phyloP scores from a whole-genome alignment of 2,329 filamentous ascomycete genomes.

The Stagonosporopsis tanaceti region DNA sequence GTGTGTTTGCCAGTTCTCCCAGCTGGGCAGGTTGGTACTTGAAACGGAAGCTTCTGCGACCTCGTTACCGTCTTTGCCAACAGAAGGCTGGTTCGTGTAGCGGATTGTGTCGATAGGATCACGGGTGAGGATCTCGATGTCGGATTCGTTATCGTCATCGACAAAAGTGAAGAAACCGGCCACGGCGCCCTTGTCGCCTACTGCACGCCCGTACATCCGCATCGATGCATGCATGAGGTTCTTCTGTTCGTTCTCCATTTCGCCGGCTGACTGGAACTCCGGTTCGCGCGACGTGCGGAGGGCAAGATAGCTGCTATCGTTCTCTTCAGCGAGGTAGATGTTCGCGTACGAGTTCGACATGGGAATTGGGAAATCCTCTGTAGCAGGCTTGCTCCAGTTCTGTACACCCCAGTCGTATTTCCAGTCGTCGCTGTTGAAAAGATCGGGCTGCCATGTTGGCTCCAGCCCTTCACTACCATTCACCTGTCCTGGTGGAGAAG shows the following conservation, averaged over 20 bases:
- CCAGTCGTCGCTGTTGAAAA: constrained; percentile 48
- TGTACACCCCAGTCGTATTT: constrained; percentile 52
- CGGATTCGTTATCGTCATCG: constrained; percentile 57
- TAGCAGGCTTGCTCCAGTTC: constrained; percentile 55
- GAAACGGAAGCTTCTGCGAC: constrained; percentile 59
- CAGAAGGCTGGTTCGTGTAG: constrained; percentile 69
- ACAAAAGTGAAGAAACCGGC: constrained; percentile 66
- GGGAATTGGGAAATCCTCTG: constrained; percentile 48
- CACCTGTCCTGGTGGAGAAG: constrained; percentile 34
- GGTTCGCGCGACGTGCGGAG: constrained; percentile 56
- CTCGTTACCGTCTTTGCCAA: constrained; percentile 55
- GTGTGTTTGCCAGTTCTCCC: constrained; percentile 66
- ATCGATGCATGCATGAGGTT: constrained; percentile 59
- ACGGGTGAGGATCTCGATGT: constrained; percentile 62
- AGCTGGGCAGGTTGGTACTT: constrained; percentile 57
- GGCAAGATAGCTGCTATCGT: constrained; percentile 54
- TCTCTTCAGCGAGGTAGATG: constrained; percentile 53
- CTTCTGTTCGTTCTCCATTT: constrained; percentile 56
- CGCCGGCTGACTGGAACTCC: constrained; percentile 57
- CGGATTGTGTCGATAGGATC: constrained; percentile 55
- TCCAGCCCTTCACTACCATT: constrained; percentile 32
- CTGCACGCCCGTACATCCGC: constrained; percentile 57
- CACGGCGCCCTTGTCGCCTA: constrained; percentile 56
- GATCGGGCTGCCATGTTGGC: constrained; percentile 48
- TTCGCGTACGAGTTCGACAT: constrained; percentile 59